These are phyloP conservation scores for Conoideocrella luteorostrata DNA, from an alignment of 2,329 filamentous ascomycete species.

Conservation along the genomic window DNA sequence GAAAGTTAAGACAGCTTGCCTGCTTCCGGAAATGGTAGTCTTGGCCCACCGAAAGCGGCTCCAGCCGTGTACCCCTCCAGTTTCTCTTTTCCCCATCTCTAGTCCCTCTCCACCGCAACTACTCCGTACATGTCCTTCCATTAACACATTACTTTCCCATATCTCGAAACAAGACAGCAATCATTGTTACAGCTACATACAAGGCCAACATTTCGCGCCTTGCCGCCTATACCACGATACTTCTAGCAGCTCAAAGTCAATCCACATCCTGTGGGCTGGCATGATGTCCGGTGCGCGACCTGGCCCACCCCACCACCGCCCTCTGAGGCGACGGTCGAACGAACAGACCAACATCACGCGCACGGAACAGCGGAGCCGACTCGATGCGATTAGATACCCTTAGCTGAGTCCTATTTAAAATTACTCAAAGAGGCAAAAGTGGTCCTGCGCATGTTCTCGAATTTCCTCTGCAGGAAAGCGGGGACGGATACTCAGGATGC, in stretches of 20 bases:
- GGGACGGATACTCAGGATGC: constrained; percentile 2
- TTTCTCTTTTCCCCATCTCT: neutral
- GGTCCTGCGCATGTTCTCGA: neutral
- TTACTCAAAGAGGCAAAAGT: constrained; percentile 1
- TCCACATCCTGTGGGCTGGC: neutral
- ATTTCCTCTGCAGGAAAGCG: neutral
- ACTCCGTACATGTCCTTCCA: neutral
- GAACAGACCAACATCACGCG: constrained; percentile 1
- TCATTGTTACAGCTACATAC: neutral
- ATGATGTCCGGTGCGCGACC: neutral
- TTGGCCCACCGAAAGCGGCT: neutral
- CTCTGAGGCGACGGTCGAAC: neutral
- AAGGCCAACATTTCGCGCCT: neutral
- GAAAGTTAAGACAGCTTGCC: neutral
- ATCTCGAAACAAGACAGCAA: neutral
- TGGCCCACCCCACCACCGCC: neutral
- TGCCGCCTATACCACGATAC: neutral
- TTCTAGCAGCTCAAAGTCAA: neutral
- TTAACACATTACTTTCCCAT: neutral
- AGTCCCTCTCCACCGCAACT: neutral
- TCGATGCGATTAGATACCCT: neutral
- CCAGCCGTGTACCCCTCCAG: neutral
- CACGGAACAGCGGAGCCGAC: neutral
- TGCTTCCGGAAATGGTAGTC: neutral
- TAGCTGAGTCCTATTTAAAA: neutral